phyloP scores from a whole-genome alignment of 768 basidiomycete species.

The Kwoniella sp. region DNA sequence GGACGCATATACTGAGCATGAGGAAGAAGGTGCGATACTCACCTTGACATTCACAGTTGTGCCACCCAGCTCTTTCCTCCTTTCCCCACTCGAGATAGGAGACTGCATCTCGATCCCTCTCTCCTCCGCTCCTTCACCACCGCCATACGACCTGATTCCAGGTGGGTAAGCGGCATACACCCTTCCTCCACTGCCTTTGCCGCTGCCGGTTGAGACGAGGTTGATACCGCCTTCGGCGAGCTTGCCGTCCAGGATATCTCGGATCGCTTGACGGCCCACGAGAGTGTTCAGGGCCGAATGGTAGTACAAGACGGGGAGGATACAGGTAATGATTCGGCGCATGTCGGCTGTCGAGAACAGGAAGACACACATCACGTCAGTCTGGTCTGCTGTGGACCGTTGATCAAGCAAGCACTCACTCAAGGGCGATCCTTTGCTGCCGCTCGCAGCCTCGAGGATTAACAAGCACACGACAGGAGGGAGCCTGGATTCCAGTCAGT shows the following conservation, averaged over 20 bases:
- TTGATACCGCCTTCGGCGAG: conserved; percentile 13
- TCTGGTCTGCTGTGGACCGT: background rate
- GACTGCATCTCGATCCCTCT: conserved; percentile 11
- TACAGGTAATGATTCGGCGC: conserved; percentile 17
- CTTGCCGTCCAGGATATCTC: conserved; percentile 15
- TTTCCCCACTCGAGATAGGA: background rate
- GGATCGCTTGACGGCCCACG: conserved; percentile 15
- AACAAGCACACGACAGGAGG: conserved; percentile 16
- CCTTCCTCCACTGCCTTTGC: conserved; percentile 10
- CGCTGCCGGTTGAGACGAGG: conserved; percentile 13
- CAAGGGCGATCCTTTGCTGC: conserved; percentile 11
- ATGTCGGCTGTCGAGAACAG: conserved; percentile 11
- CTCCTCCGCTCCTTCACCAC: background rate
- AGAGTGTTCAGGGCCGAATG: conserved; percentile 13
- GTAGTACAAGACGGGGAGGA: conserved; percentile 20
- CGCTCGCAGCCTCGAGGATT: conserved; percentile 16
- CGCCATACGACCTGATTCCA: conserved; percentile 5
- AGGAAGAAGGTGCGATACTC: background rate
- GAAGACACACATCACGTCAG: background rate
- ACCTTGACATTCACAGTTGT: background rate
- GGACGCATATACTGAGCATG: background rate
- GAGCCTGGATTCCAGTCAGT: background rate
- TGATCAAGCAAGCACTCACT: conserved; percentile 8
- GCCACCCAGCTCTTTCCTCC: background rate
- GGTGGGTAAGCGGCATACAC: conserved; percentile 11